Percentiles rank a stretch among this genome's conserved stretches.
These are phyloP conservation scores for Vaccinium vitisidaea DNA, from an alignment of 148 eudicot species.

Conservation along the genomic window DNA sequence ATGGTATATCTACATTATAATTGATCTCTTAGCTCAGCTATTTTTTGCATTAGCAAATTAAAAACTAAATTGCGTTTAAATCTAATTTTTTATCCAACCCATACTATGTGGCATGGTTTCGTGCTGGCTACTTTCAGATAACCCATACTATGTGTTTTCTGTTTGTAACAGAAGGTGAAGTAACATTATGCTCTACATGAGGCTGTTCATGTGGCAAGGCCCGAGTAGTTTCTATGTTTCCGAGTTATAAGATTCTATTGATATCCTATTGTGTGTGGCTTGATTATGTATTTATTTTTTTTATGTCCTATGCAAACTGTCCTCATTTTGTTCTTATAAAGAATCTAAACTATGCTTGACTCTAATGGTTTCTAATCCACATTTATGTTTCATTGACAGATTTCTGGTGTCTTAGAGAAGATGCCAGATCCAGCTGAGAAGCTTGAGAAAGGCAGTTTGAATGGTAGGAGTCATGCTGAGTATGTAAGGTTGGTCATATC, in stretches of 20 bases:
- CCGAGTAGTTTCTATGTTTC: background rate
- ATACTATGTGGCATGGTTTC: background rate
- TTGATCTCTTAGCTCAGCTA: too few relatives aligned
- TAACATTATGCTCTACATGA: background rate
- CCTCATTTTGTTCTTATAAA: background rate
- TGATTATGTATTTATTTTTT: background rate
- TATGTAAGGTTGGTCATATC: conserved; percentile 67
- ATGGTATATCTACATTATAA: too few relatives aligned
- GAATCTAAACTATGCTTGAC: background rate
- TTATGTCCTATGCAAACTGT: background rate
- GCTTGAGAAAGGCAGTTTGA: conserved; percentile 30
- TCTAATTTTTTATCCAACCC: background rate
- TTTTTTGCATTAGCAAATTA: too few relatives aligned
- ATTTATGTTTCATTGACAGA: conserved; percentile 15
- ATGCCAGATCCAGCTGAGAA: conserved; percentile 49
- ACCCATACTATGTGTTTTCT: background rate
- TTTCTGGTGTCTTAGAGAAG: conserved; percentile 29
- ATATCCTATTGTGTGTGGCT: background rate
- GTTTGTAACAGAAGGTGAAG: background rate
- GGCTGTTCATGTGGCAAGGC: background rate
- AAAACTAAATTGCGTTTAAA: too few relatives aligned
- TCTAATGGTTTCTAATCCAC: conserved; percentile 4
- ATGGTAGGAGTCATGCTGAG: conserved; percentile 54
- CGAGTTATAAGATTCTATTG: background rate
- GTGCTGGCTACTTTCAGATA: background rate